These are phyloP conservation scores for Sugiyamaella castrensis DNA, from an alignment of 1,139 yeast genomes.

Conservation along the genomic window DNA sequence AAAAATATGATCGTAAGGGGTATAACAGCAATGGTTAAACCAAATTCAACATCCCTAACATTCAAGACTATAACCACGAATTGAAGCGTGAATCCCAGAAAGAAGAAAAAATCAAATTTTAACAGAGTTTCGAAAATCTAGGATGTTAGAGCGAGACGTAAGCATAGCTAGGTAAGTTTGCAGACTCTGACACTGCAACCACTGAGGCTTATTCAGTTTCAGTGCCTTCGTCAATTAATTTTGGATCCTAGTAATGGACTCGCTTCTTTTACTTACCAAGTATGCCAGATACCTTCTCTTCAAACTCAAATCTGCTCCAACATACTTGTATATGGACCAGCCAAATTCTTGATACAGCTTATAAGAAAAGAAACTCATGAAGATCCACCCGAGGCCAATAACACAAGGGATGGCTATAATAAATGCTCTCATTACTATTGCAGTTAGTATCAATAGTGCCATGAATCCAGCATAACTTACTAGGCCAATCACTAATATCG, in stretches of 20 bases:
- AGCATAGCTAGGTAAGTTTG: too few species aligned
- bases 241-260: neutral
- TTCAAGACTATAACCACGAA: slow-evolving; percentile 50
- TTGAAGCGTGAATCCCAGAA: slow-evolving; percentile 54
- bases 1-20: slow-evolving; percentile 48
- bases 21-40: slow-evolving; percentile 48
- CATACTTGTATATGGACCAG: slow-evolving; percentile 51
- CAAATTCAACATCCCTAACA: slow-evolving; percentile 47
- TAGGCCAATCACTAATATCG: slow-evolving; percentile 33
- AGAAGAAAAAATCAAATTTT: slow-evolving; percentile 50
- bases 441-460: neutral
- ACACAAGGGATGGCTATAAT: slow-evolving; percentile 49
- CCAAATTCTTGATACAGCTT: slow-evolving; percentile 46
- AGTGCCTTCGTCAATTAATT: slow-evolving; percentile 16
- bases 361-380: slow-evolving; percentile 40
- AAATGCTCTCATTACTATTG: slow-evolving; percentile 34
- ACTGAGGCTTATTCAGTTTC: too few species aligned
- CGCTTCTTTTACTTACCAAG: slow-evolving; percentile 30
- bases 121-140: slow-evolving; percentile 40
- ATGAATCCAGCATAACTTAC: slow-evolving; percentile 11
- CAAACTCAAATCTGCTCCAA: slow-evolving; percentile 50
- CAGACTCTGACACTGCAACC: too few species aligned
- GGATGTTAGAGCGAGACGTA: too few species aligned
- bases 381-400: slow-evolving; percentile 42
- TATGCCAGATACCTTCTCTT: slow-evolving; percentile 44